Percentiles rank a stretch among this genome's conserved stretches.
Evolutionary conservation across 1,139 yeast species (phyloP).

Genomic region (Saccharomyces pastorianus): DNA sequence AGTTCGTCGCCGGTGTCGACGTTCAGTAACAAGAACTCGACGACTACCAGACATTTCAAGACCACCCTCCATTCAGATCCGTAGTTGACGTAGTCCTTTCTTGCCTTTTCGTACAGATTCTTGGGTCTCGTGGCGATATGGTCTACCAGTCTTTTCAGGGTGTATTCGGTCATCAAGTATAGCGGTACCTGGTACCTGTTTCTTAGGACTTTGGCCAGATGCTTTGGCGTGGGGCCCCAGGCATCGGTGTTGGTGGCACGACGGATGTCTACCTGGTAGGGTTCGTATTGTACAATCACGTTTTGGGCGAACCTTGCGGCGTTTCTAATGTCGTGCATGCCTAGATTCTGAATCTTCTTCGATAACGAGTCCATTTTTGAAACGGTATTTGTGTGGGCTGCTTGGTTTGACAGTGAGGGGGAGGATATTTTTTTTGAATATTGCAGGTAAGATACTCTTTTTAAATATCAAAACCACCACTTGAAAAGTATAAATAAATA

Average conservation of each 20-base stretch:
- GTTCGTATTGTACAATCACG: constrained; percentile 33
- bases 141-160: constrained; percentile 29
- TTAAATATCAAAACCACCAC: too few species aligned
- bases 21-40: constrained; percentile 30
- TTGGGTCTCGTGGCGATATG: constrained; percentile 31
- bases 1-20: constrained; percentile 29
- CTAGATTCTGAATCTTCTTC: constrained; percentile 31
- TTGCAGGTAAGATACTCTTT: too few species aligned
- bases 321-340: constrained; percentile 33
- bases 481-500: too few species aligned
- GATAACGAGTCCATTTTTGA: constrained; percentile 30
- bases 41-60: constrained; percentile 30
- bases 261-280: constrained; percentile 34
- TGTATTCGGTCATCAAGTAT: constrained; percentile 30
- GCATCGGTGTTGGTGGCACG: constrained; percentile 40
- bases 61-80: constrained; percentile 36
- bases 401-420: too few species aligned
- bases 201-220: constrained; percentile 32
- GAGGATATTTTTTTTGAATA: too few species aligned
- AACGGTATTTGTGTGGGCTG: not conserved
- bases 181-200: constrained; percentile 30
- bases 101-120: constrained; percentile 32
- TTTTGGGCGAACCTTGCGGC: constrained; percentile 34
- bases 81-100: constrained; percentile 34
- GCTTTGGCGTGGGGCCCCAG: constrained; percentile 41